Evolutionary conservation across 805 yeast genomes (phyloP).

Genomic region (Huiozyma naganishii): DNA sequence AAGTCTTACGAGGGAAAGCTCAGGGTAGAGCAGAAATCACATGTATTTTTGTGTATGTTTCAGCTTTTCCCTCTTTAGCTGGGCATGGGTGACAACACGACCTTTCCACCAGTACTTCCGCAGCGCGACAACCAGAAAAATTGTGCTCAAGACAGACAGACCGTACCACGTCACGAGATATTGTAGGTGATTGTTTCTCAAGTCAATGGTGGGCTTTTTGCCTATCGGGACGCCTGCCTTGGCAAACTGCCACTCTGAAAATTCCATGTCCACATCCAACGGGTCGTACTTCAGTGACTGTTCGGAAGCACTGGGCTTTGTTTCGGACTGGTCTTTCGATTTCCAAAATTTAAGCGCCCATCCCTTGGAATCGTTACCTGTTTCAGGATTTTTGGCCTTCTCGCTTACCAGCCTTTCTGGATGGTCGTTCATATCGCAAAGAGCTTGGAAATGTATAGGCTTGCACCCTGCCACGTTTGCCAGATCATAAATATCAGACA

Average conservation of each 20-base stretch:
- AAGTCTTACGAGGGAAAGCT: too few species aligned
- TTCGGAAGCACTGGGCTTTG: background rate
- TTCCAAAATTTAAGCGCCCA: background rate
- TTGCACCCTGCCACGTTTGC: slow-evolving; percentile 45
- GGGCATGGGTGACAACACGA: slow-evolving; percentile 21
- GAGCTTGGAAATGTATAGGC: slow-evolving; percentile 68
- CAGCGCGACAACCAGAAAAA: slow-evolving; percentile 47
- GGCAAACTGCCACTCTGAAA: slow-evolving; percentile 47
- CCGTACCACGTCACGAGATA: slow-evolving; percentile 95
- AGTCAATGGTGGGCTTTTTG: slow-evolving; percentile 63
- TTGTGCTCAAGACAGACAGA: slow-evolving; percentile 58
- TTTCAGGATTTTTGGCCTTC: background rate
- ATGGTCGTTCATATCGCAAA: slow-evolving; percentile 56
- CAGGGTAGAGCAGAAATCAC: slow-evolving; percentile 9
- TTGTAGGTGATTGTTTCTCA: slow-evolving; percentile 83
- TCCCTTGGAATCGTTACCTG: background rate
- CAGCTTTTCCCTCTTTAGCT: slow-evolving; percentile 33
- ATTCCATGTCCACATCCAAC: slow-evolving; percentile 27
- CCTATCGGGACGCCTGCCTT: slow-evolving; percentile 89
- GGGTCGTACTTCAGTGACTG: background rate
- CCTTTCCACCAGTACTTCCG: slow-evolving; percentile 29
- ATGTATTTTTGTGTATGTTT: slow-evolving; percentile 37
- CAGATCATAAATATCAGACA: slow-evolving; percentile 77
- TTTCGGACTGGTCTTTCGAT: background rate
- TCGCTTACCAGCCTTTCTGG: slow-evolving; percentile 12